Evolutionary conservation across 2,329 filamentous ascomycete species (phyloP).

Genomic region (Neurospora crassa): DNA sequence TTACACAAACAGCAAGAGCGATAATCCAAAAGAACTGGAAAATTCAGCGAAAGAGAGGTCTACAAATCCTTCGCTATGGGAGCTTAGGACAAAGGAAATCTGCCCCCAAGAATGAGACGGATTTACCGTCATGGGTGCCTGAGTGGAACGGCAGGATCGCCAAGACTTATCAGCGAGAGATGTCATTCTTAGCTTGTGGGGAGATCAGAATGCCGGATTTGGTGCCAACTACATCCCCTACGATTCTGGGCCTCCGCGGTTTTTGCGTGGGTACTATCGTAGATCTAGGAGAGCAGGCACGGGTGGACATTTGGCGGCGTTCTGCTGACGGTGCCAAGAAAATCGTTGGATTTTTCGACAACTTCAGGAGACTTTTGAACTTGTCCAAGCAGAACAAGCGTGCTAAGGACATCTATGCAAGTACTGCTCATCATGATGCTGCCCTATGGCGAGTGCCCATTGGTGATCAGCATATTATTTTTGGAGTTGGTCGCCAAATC

Average conservation of each 20-base stretch:
- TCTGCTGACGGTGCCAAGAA: background rate
- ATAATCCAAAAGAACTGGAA: slow-evolving; percentile 4
- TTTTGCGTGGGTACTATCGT: slow-evolving; percentile 6
- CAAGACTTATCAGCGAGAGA: fast-evolving
- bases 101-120: slow-evolving; percentile 1
- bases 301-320: background rate
- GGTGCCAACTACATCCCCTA: background rate
- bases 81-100: background rate
- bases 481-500: fast-evolving
- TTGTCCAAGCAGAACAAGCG: background rate
- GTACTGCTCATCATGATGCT: background rate
- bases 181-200: background rate
- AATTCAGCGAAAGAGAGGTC: background rate
- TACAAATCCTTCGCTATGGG: background rate
- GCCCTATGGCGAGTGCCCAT: slow-evolving; percentile 7
- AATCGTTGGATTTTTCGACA: background rate
- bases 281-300: background rate
- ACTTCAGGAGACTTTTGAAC: background rate
- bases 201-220: background rate
- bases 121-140: slow-evolving; percentile 9
- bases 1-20: slow-evolving; percentile 5
- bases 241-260: slow-evolving; percentile 1
- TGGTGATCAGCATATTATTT: slow-evolving; percentile 1
- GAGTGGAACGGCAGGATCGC: background rate
- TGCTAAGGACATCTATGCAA: background rate